phyloP scores from a whole-genome alignment of 1,284 basidiomycete species.

The Anthracocystis setariae region DNA sequence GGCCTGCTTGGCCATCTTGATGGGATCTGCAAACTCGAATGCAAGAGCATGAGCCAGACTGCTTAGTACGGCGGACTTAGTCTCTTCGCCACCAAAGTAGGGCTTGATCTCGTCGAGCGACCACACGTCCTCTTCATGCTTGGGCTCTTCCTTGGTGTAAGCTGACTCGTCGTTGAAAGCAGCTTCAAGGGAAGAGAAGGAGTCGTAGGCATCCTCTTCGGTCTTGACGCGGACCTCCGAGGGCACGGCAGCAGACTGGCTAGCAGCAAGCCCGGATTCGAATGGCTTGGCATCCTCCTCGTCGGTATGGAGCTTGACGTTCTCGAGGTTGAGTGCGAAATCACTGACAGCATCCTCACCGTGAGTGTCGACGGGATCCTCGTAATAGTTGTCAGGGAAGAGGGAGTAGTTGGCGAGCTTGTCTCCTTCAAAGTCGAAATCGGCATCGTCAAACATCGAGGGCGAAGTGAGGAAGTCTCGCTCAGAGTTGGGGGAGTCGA shows the following conservation, averaged over 20 bases:
- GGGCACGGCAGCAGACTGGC: conserved; percentile 39
- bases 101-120: conserved; percentile 28
- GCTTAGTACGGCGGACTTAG: conserved; percentile 23
- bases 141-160: conserved; percentile 16
- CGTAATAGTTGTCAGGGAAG: conserved; percentile 32
- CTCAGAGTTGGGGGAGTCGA: conserved; percentile 43
- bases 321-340: conserved; percentile 28
- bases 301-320: conserved; percentile 39
- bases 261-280: conserved; percentile 21
- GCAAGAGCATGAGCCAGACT: conserved; percentile 37
- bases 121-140: conserved; percentile 21
- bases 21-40: conserved; percentile 5
- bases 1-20: conserved; percentile 9
- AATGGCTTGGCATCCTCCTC: conserved; percentile 29
- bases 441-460: conserved; percentile 43
- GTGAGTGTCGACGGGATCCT: conserved; percentile 13
- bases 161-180: conserved; percentile 32
- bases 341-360: conserved; percentile 15
- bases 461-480: conserved; percentile 50
- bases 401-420: conserved; percentile 29
- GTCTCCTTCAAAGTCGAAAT: conserved; percentile 42
- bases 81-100: conserved; percentile 31
- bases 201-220: conserved; percentile 22
- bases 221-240: conserved; percentile 31
- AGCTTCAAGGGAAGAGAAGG: conserved; percentile 23